Conservation (phyloP, 371 early-diverging fungal species). For the Circinella minor region DNA sequence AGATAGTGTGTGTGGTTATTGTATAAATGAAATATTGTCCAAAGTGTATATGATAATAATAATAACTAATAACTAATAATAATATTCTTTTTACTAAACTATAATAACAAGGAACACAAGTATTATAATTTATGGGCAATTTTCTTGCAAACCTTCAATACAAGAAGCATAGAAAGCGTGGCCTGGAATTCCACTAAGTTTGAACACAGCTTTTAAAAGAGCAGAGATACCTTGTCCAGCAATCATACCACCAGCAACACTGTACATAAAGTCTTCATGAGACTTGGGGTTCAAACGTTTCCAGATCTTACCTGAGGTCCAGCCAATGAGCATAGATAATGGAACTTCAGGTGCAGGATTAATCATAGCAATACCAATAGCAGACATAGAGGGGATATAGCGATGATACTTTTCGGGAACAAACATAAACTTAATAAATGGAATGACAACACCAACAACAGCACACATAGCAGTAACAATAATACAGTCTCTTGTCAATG, state of each 20-base stretch:
- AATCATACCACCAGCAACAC: slow-evolving; percentile 73
- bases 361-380: slow-evolving; percentile 75
- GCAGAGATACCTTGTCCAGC: slow-evolving; percentile 81
- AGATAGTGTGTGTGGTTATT: too few relatives aligned
- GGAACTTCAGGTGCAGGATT: slow-evolving; percentile 63
- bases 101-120: neutral
- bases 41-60: too few relatives aligned
- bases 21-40: too few relatives aligned
- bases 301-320: slow-evolving; percentile 63
- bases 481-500: slow-evolving; percentile 47
- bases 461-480: slow-evolving; percentile 57
- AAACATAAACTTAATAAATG: slow-evolving; percentile 55
- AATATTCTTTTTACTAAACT: neutral
- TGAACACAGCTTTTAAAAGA: slow-evolving; percentile 63
- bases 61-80: too few relatives aligned
- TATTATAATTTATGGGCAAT: slow-evolving; percentile 37
- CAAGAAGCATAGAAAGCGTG: slow-evolving; percentile 34
- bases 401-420: slow-evolving; percentile 59
- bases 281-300: slow-evolving; percentile 31
- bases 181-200: slow-evolving; percentile 37
- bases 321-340: slow-evolving; percentile 67
- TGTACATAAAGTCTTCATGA: slow-evolving; percentile 59
- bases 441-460: slow-evolving; percentile 49
- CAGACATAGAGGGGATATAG: slow-evolving; percentile 65
- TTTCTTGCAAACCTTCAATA: slow-evolving; percentile 21